Percentiles rank a stretch among this genome's conserved stretches.
These are phyloP conservation scores for Guyanaporus albipodus DNA, from an alignment of 768 basidiomycete genomes.

Conservation along the genomic window DNA sequence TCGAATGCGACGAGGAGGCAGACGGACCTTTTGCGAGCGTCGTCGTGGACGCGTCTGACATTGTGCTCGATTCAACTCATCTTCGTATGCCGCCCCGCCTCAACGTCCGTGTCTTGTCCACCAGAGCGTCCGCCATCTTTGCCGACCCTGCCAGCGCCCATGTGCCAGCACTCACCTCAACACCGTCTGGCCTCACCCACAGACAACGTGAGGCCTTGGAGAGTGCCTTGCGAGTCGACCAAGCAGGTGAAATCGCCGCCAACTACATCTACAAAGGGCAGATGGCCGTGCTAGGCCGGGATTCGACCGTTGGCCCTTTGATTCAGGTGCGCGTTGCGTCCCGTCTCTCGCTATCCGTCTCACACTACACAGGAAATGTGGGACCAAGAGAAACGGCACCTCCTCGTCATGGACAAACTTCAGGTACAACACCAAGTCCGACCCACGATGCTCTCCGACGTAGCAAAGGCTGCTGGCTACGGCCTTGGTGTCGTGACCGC, in stretches of 20 bases:
- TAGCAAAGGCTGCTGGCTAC: conserved; percentile 85
- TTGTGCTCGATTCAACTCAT: conserved; percentile 6
- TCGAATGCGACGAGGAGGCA: neutral
- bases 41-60: conserved; percentile 32
- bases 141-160: conserved; percentile 33
- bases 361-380: conserved; percentile 79
- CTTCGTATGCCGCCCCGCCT: conserved; percentile 15
- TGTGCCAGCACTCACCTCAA: conserved; percentile 45
- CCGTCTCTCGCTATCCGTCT: neutral
- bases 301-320: conserved; percentile 53
- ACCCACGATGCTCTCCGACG: conserved; percentile 78
- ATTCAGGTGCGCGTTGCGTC: conserved; percentile 58
- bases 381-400: conserved; percentile 92
- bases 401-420: conserved; percentile 80
- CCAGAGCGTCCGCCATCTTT: conserved; percentile 48
- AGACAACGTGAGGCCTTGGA: conserved; percentile 52
- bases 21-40: conserved; percentile 37
- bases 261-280: conserved; percentile 96
- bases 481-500: conserved; percentile 84
- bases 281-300: conserved; percentile 61
- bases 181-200: conserved; percentile 50
- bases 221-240: conserved; percentile 82
- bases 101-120: conserved; percentile 16
- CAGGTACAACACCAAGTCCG: conserved; percentile 79
- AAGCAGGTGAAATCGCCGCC: conserved; percentile 93